Evolutionary conservation across 352 stramenopile genomes (phyloP), one percentile per base, ranked within the genome.

Genomic region (Thalassiosira mediterranea): DNA sequence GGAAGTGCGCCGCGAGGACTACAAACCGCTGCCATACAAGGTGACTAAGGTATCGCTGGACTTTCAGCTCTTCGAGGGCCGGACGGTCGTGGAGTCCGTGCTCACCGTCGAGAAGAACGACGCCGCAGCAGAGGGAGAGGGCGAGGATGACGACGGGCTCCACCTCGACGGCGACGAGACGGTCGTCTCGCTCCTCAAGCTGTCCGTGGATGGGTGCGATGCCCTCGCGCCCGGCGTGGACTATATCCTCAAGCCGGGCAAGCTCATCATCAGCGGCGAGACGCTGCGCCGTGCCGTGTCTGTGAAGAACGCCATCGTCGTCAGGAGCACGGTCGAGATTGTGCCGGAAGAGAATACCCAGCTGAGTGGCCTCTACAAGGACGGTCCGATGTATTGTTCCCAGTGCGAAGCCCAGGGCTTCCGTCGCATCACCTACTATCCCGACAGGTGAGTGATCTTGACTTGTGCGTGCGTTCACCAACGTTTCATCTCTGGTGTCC

Each of bases 371-470:
- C 28, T 79, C 1, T 73, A 75, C 62, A 63, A 69, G 54, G 46
- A 40, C 31, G 54, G 54, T 17, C 11, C 26, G 17, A 75, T 73
- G 40, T 72, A 72, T 37, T 72, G 57, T 31, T 46, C 72, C 31
- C 56, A 72, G 46, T 88, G 77, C 32, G 80, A 91, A 49, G 85
- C 84, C 23, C 80, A 86, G 70, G 84, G 84, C 25, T 91, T 91
- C 75, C 81, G 93, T 13, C 76, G 92, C 13, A 96, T 97, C 67
- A 95, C 90, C 2, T 96, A 91, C 72, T 94, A 92, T 71, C 83
- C 91, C 4, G 93, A 97, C 83, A 83, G n/a, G n/a, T n/a, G n/a
- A n/a, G n/a, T n/a, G n/a, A n/a, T n/a, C n/a, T n/a, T n/a, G n/a
- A n/a, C n/a, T n/a, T n/a, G n/a, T n/a, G n/a, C n/a, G n/a, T n/a